Base-by-base conservation (phyloP, 164 flowering plant genomes). In the Nymphaea thermarum region DNA sequence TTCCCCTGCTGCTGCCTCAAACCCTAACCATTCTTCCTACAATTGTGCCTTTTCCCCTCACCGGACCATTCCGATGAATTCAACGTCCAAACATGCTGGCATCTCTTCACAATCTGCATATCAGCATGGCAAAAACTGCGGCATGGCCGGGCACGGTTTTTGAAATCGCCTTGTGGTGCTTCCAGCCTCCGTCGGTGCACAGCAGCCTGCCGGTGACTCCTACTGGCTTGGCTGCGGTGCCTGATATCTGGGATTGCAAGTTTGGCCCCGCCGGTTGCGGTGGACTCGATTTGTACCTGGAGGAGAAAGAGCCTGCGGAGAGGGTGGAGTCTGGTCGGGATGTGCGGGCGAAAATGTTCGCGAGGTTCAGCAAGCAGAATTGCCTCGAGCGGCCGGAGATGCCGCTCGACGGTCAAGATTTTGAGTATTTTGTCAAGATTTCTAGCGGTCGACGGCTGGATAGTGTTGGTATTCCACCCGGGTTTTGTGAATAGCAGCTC, bases 271-370 rank as follows among this genome's bases (percentile, higher is more conserved):
- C 15, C 14, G 57, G 57, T 51, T 76, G n/a, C 62, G 63, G 44
- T 0, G 60, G 36, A 25, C 5, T 73, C 73, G 45, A 15, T 66
- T 3, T 73, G 76, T 76, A 75, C 73, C 15, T 44, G 59, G n/a
- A 68, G 69, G 68, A 66, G 25, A 90, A 86, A 60, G 87, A 79
- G 69, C 84, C 86, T 1, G 78, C 76, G 87, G 94, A 90, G 74
- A 71, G 92, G 70, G 94, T 87, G 2, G 94, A 88, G 65, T 90
- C 93, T 0, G 96, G 91, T 4, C 82, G 84, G 51, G 86, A 79
- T 6, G 45, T 88, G 16, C 78, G 96, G n/a, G 85, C 90, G 0
- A 79, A 70, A 66, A 82, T 86, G 0, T 88, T 77, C 41, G 89
- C 87, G 3, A 88, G 80, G 60, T 80, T 90, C 16, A 79, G 90